Percentiles rank a stretch among this genome's conserved stretches.
Evolutionary conservation across 805 yeast species (phyloP).

Genomic region (Candida ficus): DNA sequence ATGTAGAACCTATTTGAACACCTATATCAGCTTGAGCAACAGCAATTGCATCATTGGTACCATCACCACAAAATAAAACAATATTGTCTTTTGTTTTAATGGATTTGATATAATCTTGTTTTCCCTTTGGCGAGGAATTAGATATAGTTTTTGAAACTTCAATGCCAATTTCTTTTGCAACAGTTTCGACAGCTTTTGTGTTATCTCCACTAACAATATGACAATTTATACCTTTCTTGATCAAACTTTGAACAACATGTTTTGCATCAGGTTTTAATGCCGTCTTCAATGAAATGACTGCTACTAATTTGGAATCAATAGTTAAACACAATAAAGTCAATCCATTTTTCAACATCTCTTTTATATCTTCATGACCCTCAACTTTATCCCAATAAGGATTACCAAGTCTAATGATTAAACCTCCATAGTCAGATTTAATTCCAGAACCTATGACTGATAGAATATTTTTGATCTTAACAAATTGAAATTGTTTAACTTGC

Average conservation of each 20-base stretch:
- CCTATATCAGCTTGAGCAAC: background rate
- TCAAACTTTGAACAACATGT: background rate
- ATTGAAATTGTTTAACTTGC: no score
- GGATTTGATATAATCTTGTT: background rate
- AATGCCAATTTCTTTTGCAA: background rate
- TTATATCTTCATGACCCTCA: background rate
- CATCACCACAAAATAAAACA: background rate
- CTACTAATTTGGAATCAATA: background rate
- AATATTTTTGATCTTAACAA: no score
- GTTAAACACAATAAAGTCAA: background rate
- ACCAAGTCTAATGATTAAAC: background rate
- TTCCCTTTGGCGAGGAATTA: background rate
- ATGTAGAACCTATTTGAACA: background rate
- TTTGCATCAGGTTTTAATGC: background rate
- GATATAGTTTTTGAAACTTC: background rate
- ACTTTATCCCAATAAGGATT: background rate
- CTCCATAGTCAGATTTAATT: background rate
- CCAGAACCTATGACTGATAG: background rate
- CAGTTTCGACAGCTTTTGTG: background rate
- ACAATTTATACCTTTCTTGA: background rate
- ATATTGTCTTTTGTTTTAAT: no score
- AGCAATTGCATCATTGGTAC: background rate
- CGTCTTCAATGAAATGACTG: background rate
- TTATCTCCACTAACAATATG: background rate
- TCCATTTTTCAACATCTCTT: background rate